phyloP scores from a whole-genome alignment of 768 basidiomycete species.

The Lactifluus hygrophoroides region DNA sequence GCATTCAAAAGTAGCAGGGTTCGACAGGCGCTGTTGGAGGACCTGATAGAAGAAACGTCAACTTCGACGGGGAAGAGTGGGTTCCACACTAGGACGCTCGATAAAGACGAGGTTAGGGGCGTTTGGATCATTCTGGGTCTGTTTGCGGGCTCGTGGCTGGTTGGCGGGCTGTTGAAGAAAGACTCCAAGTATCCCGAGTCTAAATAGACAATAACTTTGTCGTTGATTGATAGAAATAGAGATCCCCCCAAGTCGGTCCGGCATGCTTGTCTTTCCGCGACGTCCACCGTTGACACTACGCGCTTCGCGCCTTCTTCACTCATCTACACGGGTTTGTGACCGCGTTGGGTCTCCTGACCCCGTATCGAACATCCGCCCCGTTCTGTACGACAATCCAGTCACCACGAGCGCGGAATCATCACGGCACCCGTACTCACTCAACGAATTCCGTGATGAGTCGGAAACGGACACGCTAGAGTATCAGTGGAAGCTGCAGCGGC shows the following conservation, averaged over 20 bases:
- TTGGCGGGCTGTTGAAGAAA: constrained; percentile 29
- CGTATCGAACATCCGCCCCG: constrained; percentile 69
- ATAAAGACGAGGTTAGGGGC: constrained; percentile 39
- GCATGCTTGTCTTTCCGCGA: constrained; percentile 13
- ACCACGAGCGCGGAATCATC: constrained; percentile 20
- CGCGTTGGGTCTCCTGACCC: constrained; percentile 69
- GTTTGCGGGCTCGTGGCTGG: constrained; percentile 40
- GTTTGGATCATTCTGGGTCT: constrained; percentile 42
- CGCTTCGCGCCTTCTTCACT: constrained; percentile 16
- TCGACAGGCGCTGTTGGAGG: constrained; percentile 5
- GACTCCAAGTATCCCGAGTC: constrained; percentile 21
- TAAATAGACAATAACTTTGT: constrained; percentile 4
- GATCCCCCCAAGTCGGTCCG: no score
- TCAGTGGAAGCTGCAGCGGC: constrained; percentile 61
- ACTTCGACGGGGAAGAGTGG: neutral
- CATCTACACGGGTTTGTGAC: constrained; percentile 21
- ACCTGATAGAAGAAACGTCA: constrained; percentile 15
- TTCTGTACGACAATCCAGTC: constrained; percentile 57
- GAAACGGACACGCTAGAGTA: constrained; percentile 39
- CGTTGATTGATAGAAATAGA: no score
- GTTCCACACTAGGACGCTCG: constrained; percentile 29
- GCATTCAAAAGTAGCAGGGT: neutral
- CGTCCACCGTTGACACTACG: constrained; percentile 17
- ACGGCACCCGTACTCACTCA: constrained; percentile 68
- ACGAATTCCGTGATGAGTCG: constrained; percentile 46